Percentiles rank a stretch among this genome's conserved stretches.
phyloP scores from a whole-genome alignment of 257 asterid genomes.

The Solanum sitiens region DNA sequence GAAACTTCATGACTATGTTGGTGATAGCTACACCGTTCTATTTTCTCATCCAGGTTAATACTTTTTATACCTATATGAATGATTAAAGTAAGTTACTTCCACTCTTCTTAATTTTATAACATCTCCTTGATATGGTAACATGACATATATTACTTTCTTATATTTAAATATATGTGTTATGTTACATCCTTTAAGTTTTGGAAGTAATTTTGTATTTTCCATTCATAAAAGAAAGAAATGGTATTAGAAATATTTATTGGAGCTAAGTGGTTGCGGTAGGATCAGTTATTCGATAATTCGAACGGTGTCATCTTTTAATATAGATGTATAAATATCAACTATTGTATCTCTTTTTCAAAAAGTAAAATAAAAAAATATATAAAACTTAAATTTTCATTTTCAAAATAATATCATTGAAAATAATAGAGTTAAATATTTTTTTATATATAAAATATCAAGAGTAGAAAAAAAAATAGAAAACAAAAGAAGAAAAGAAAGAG shows the following conservation, averaged over 20 bases:
- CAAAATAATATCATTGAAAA: too few relatives aligned
- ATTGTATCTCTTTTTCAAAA: too few relatives aligned
- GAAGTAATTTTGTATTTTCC: neutral
- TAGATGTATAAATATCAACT: too few relatives aligned
- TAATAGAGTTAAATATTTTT: too few relatives aligned
- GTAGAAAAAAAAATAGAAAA: too few relatives aligned
- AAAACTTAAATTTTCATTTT: too few relatives aligned
- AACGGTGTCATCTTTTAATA: neutral
- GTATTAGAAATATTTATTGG: neutral
- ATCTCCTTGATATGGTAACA: neutral
- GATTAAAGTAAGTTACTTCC: neutral
- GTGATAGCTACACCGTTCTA: constrained; percentile 45
- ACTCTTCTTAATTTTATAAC: too few relatives aligned
- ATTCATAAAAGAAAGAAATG: neutral
- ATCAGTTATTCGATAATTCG: neutral
- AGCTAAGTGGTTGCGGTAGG: neutral
- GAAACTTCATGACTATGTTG: constrained; percentile 63
- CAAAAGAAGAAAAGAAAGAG: too few relatives aligned
- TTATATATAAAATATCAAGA: too few relatives aligned
- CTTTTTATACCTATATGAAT: neutral
- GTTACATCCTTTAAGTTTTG: neutral
- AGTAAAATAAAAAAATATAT: too few relatives aligned
- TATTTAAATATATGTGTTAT: too few relatives aligned
- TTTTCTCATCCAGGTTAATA: constrained; percentile 72
- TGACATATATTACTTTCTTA: neutral